Percentiles rank a stretch among this genome's conserved stretches.
Conservation (phyloP, 768 basidiomycete species). For the Boletus tylopilopsis region DNA sequence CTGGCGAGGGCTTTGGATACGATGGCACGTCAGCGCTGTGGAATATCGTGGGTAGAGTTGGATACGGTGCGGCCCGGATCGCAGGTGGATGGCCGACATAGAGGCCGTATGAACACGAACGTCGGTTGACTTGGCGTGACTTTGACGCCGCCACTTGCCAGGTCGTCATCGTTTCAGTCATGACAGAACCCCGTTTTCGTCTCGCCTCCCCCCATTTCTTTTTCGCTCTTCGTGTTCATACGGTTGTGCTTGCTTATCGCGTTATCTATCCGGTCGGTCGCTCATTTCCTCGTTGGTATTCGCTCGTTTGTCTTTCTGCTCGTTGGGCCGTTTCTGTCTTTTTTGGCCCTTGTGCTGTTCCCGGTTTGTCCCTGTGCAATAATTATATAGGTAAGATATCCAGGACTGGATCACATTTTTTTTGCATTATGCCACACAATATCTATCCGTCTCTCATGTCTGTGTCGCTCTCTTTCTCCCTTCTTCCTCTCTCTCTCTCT, state of each 20-base stretch:
- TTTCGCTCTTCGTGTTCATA: slow-evolving; percentile 17
- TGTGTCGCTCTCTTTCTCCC: slow-evolving; percentile 11
- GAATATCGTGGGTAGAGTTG: slow-evolving; percentile 67
- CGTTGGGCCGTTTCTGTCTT: neutral
- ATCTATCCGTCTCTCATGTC: neutral
- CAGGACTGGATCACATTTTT: slow-evolving; percentile 10
- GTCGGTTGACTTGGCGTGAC: neutral
- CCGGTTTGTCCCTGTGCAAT: neutral
- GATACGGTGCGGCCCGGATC: slow-evolving; percentile 71
- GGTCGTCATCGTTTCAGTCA: slow-evolving; percentile 9
- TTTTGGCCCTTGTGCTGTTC: neutral
- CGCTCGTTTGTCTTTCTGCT: slow-evolving; percentile 7
- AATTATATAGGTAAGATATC: slow-evolving; percentile 10
- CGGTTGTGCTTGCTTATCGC: slow-evolving; percentile 13
- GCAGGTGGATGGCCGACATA: slow-evolving; percentile 78
- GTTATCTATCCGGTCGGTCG: slow-evolving; percentile 9
- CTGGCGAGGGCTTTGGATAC: slow-evolving; percentile 65
- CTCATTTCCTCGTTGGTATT: neutral
- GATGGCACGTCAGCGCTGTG: slow-evolving; percentile 63
- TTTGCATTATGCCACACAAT: slow-evolving; percentile 3
- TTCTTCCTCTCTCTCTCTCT: neutral
- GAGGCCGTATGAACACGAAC: slow-evolving; percentile 1
- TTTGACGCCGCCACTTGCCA: slow-evolving; percentile 6
- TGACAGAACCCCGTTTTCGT: neutral
- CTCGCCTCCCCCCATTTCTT: neutral